Percentiles rank a stretch among this genome's conserved stretches.
Conservation (phyloP, 139 green algal species). For the Auxenochlorella pyrenoidosa region DNA sequence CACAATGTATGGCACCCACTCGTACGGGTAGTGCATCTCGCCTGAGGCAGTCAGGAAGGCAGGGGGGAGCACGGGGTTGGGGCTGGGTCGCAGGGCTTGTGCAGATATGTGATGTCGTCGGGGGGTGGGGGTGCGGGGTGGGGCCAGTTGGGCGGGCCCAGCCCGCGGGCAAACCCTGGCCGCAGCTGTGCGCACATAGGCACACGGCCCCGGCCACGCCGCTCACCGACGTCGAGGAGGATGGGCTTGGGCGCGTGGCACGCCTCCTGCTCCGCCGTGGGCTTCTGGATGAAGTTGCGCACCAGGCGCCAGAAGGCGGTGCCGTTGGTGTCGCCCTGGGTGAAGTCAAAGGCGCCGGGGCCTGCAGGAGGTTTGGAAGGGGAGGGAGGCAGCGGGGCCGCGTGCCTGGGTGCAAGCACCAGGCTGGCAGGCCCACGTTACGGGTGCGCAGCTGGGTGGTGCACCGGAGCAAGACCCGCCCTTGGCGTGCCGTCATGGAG, state of each 20-base stretch:
- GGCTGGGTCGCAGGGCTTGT: too few species aligned
- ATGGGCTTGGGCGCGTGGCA: conserved; percentile 92
- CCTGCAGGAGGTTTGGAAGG: conserved; percentile 46
- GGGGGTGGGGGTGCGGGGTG: too few species aligned
- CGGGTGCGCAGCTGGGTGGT: too few species aligned
- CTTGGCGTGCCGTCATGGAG: too few species aligned
- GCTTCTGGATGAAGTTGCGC: conserved; percentile 60
- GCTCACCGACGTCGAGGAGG: conserved; percentile 74
- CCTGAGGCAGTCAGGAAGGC: conserved; percentile 49
- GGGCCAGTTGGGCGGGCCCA: too few species aligned
- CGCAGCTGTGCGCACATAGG: not conserved
- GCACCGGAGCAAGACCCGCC: too few species aligned
- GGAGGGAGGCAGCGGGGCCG: not conserved
- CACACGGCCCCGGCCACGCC: not conserved
- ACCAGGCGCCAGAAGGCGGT: conserved; percentile 81
- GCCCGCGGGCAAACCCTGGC: too few species aligned
- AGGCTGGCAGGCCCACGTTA: too few species aligned
- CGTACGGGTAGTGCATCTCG: conserved; percentile 74
- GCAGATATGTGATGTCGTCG: not conserved
- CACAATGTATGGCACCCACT: conserved; percentile 71
- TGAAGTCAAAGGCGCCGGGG: conserved; percentile 88
- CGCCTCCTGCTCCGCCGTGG: conserved; percentile 59
- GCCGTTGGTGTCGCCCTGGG: conserved; percentile 77
- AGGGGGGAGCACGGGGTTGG: not conserved
- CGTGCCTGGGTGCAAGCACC: not conserved